Percentiles rank a stretch among this genome's conserved stretches.
phyloP scores from a whole-genome alignment of 768 basidiomycete species.

The Pulveroboletus sp. region DNA sequence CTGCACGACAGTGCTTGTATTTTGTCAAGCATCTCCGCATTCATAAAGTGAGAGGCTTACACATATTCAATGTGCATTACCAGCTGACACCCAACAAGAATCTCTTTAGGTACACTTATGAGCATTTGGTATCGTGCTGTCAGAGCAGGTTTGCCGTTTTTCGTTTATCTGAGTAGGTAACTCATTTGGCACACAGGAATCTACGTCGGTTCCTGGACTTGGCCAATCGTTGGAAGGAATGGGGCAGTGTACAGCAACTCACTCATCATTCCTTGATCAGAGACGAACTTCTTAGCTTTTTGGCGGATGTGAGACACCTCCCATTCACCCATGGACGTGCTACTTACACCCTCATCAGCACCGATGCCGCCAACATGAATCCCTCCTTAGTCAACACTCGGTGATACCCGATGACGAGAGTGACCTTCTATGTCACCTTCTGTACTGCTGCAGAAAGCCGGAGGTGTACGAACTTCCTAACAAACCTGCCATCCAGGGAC shows the following conservation, averaged over 20 bases:
- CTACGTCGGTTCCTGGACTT: slow-evolving; percentile 5
- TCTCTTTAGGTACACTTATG: slow-evolving; percentile 23
- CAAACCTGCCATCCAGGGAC: background rate
- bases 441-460: slow-evolving; percentile 15
- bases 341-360: slow-evolving; percentile 6
- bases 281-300: slow-evolving; percentile 7
- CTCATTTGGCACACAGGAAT: slow-evolving; percentile 1
- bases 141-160: slow-evolving; percentile 1
- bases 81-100: slow-evolving; percentile 15
- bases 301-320: slow-evolving; percentile 6
- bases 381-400: background rate
- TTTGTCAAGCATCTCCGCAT: slow-evolving; percentile 14
- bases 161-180: background rate
- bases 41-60: slow-evolving; percentile 14
- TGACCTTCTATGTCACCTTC: slow-evolving; percentile 15
- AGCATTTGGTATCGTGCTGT: slow-evolving; percentile 21
- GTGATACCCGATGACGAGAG: slow-evolving; percentile 11
- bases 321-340: background rate
- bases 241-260: slow-evolving; percentile 17
- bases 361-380: slow-evolving; percentile 11
- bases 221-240: slow-evolving; percentile 12
- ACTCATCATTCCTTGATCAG: slow-evolving; percentile 13
- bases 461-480: slow-evolving; percentile 12
- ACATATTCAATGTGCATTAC: background rate
- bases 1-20: background rate